Base-by-base conservation (phyloP, 345 rosid genomes). In the Murraya paniculata region DNA sequence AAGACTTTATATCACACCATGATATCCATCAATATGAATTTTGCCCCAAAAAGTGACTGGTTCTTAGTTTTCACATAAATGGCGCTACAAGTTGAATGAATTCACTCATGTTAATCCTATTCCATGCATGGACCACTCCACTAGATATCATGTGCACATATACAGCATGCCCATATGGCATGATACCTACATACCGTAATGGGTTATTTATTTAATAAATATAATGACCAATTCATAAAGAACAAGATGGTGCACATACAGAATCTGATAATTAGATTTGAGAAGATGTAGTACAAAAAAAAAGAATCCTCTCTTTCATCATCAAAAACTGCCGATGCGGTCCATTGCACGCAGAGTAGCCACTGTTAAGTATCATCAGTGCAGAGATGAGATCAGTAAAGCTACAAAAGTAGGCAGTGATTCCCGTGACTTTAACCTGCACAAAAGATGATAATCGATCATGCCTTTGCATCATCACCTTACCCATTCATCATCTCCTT, bases 341-440 rank as follows among this genome's bases (percentile, higher is more conserved):
- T 45, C 50, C 6, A 0, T 16, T 53, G 22, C 57, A 53, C 1
- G 57, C 1, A 53, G 57, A 73, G 50, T 16, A 9, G 48, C 13
- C 56, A 60, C 18, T 35, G 25, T 73, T 73, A 5, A 27, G 4
- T 2, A 4, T 59, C 5, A 10, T 58, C 61, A 28, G 3, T 10
- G 25, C 28, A 53, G 9, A 58, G 9, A n/a, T 22, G 61, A n/a
- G 4, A 58, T 64, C 71, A 18, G 55, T 72, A 28, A 73, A 60
- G 82, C 24, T 66, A 65, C 38, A 13, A 3, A 3, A 21, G 9
- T 6, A 10, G 53, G 19, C 76, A 75, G 80, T 27, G 80, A 80
- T 78, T 60, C 86, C 80, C 88, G 83, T 85, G 88, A 83, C 86
- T 74, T 39, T 64, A 78, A 69, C 78, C 84, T 73, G 85, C 78